Evolutionary conservation across 805 yeast genomes (phyloP).

Genomic region (Myxozyma mucilagina): DNA sequence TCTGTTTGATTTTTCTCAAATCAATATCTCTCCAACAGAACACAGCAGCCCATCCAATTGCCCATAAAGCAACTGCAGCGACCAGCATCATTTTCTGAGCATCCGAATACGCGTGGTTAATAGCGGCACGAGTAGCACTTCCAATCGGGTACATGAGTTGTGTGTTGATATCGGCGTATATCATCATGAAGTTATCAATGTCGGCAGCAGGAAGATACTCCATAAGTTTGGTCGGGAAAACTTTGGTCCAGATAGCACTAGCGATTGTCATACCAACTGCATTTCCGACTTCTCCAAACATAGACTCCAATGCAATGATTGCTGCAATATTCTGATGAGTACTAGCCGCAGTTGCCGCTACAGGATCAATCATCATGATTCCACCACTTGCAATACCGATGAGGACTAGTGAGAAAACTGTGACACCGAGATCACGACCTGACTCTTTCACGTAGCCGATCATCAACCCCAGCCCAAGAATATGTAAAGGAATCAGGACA

Average conservation of each 20-base stretch:
- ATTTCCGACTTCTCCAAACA: constrained; percentile 56
- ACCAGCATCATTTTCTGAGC: constrained; percentile 27
- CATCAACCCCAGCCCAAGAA: not conserved
- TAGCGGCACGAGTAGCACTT: constrained; percentile 46
- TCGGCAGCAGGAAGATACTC: constrained; percentile 30
- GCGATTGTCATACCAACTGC: constrained; percentile 59
- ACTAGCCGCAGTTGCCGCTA: constrained; percentile 54
- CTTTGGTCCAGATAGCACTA: constrained; percentile 61
- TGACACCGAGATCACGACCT: constrained; percentile 49
- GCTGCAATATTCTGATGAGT: constrained; percentile 60
- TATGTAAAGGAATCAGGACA: not conserved
- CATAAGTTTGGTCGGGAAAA: not conserved
- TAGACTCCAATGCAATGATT: constrained; percentile 51
- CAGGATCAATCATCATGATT: constrained; percentile 56
- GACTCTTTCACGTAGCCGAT: constrained; percentile 37
- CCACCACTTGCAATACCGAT: constrained; percentile 67
- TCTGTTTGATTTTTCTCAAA: not conserved
- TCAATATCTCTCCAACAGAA: not conserved
- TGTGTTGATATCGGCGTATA: constrained; percentile 33
- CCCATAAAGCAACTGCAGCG: constrained; percentile 12
- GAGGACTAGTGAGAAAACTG: constrained; percentile 60
- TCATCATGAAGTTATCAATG: constrained; percentile 29
- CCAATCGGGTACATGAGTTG: constrained; percentile 45
- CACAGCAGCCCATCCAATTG: not conserved
- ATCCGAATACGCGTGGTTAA: constrained; percentile 27